Conservation (phyloP, 768 basidiomycete species). For the Lenzites betulinus region DNA sequence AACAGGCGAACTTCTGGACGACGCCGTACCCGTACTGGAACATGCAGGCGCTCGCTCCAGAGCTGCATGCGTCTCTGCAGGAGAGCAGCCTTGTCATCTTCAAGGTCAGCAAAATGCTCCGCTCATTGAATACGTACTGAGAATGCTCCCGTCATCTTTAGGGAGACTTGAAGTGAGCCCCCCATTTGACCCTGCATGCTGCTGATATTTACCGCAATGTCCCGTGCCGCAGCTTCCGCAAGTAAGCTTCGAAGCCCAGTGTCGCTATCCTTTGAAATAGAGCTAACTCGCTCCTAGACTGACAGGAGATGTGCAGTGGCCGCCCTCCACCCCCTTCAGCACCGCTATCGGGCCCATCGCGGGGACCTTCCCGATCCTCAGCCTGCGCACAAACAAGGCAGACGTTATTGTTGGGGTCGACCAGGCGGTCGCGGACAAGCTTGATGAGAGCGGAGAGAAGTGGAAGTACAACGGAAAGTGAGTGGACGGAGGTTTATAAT, state of each 20-base stretch:
- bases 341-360: conserved; percentile 78
- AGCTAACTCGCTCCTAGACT: conserved; percentile 51
- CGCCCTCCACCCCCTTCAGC: conserved; percentile 72
- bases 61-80: conserved; percentile 52
- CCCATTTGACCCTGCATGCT: not conserved
- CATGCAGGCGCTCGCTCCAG: conserved; percentile 54
- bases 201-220: too few relatives aligned
- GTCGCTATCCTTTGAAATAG: not conserved
- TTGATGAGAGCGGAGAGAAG: conserved; percentile 64
- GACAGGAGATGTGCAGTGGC: conserved; percentile 89
- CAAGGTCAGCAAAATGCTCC: conserved; percentile 51
- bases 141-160: conserved; percentile 27
- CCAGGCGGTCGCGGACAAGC: conserved; percentile 62
- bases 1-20: conserved; percentile 65
- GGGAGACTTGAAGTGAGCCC: conserved; percentile 91
- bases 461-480: conserved; percentile 86
- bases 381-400: conserved; percentile 92
- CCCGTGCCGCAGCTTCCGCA: conserved; percentile 66
- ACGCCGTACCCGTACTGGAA: conserved; percentile 77
- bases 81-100: conserved; percentile 75
- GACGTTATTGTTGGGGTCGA: conserved; percentile 88
- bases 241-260: conserved; percentile 49
- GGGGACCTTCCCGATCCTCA: conserved; percentile 78
- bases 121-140: not conserved
- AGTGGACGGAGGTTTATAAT: conserved; percentile 25